Conservation (phyloP, 306 rosid species). For the Dicorynia guianensis region DNA sequence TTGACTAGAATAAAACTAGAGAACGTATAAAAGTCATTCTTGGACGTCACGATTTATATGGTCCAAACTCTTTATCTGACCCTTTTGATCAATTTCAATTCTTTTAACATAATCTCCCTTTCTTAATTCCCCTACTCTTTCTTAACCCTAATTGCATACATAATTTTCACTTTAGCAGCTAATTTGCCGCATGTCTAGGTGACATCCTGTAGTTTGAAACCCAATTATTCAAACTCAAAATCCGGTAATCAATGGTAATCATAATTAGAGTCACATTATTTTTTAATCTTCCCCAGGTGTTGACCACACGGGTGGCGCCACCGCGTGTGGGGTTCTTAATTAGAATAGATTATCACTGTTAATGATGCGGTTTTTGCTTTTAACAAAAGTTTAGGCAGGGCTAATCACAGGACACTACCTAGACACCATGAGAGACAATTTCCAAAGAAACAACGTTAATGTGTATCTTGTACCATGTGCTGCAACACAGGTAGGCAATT, state of each 20-base stretch:
- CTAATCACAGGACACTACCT: constrained; percentile 45
- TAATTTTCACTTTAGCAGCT: constrained; percentile 53
- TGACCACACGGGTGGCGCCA: constrained; percentile 78
- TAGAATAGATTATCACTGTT: constrained; percentile 30
- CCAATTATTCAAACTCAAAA: constrained; percentile 48
- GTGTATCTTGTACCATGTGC: constrained; percentile 25
- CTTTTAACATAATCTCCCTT: not conserved
- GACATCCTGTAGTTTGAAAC: constrained; percentile 64
- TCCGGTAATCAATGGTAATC: constrained; percentile 41
- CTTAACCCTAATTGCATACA: constrained; percentile 37
- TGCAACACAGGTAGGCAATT: constrained; percentile 7
- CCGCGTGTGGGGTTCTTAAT: constrained; percentile 44
- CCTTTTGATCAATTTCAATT: constrained; percentile 35
- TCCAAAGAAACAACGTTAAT: constrained; percentile 23
- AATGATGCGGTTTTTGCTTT: constrained; percentile 39
- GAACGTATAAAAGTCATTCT: constrained; percentile 30
- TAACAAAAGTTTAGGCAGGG: constrained; percentile 42
- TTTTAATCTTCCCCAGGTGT: constrained; percentile 47
- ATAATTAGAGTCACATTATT: constrained; percentile 19
- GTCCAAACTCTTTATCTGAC: constrained; percentile 59
- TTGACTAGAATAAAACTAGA: constrained; percentile 53
- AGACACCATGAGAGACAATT: constrained; percentile 43
- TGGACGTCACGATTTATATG: constrained; percentile 57
- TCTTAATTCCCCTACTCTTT: constrained; percentile 27
- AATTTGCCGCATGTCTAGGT: constrained; percentile 75